A percentile compares a stretch with the other conserved stretches of the same genome.
phyloP scores from a whole-genome alignment of 352 stramenopile genomes.

The Globisporangium camurandrum region DNA sequence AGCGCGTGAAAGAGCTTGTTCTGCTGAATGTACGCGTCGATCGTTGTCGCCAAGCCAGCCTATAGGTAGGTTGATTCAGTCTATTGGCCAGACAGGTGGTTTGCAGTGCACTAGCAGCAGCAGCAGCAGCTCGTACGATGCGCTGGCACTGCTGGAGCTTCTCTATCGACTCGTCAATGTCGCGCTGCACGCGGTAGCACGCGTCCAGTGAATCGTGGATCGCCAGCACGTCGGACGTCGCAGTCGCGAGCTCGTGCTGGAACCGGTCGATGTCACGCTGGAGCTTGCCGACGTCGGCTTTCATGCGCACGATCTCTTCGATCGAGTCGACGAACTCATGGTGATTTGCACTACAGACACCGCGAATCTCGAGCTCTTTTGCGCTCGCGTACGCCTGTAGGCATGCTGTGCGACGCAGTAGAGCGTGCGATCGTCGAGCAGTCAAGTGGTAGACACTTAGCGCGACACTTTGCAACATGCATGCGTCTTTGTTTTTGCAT shows the following conservation, averaged over 20 bases:
- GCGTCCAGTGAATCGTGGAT: slow-evolving; percentile 49
- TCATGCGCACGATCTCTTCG: slow-evolving; percentile 79
- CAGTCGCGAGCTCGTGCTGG: slow-evolving; percentile 40
- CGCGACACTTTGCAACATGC: too few relatives aligned
- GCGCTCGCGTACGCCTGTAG: slow-evolving; percentile 44
- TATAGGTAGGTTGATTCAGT: slow-evolving; percentile 10
- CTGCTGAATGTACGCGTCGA: slow-evolving; percentile 60
- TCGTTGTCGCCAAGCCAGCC: slow-evolving; percentile 54
- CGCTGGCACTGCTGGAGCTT: slow-evolving; percentile 76
- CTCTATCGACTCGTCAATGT: slow-evolving; percentile 75
- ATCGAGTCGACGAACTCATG: slow-evolving; percentile 78
- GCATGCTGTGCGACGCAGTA: slow-evolving; percentile 22
- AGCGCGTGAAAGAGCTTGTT: slow-evolving; percentile 72
- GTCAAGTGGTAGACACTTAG: too few relatives aligned
- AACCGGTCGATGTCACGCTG: slow-evolving; percentile 67
- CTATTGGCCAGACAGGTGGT: background rate
- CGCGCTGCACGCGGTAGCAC: slow-evolving; percentile 48
- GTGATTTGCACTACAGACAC: slow-evolving; percentile 73
- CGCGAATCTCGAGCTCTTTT: slow-evolving; percentile 70
- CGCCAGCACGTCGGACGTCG: slow-evolving; percentile 40
- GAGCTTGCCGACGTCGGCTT: slow-evolving; percentile 56
- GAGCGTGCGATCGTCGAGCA: too few relatives aligned
- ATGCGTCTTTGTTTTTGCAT: background rate
- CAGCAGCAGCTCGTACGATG: too few relatives aligned
- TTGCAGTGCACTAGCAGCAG: too few relatives aligned